These are phyloP conservation scores for Butyriboletus loyo DNA, from an alignment of 768 basidiomycete species.

Conservation along the genomic window DNA sequence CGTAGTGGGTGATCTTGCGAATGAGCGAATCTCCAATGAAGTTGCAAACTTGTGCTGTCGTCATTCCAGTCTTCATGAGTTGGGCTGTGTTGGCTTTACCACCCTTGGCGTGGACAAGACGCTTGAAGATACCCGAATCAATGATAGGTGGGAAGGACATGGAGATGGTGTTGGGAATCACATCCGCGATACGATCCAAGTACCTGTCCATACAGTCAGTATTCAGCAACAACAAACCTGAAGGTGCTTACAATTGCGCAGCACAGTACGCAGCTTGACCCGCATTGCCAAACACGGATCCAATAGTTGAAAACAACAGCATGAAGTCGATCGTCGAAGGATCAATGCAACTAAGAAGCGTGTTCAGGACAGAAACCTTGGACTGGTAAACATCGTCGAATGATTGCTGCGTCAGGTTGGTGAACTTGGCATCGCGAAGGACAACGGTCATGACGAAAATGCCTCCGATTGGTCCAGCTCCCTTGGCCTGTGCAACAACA, in stretches of 20 bases:
- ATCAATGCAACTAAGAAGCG: constrained; percentile 14
- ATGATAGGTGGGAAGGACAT: constrained; percentile 35
- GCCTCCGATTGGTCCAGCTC: constrained; percentile 29
- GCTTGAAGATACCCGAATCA: constrained; percentile 35
- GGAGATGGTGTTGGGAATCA: constrained; percentile 31
- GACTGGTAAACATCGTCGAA: constrained; percentile 27
- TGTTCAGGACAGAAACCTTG: constrained; percentile 20
- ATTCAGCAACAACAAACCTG: not conserved
- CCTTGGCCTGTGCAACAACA: constrained; percentile 21
- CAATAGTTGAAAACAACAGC: constrained; percentile 34
- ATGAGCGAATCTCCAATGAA: constrained; percentile 30
- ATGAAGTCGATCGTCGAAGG: constrained; percentile 29
- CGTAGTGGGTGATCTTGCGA: constrained; percentile 30
- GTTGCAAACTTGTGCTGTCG: constrained; percentile 31
- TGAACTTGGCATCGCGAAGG: constrained; percentile 33
- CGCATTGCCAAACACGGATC: constrained; percentile 32
- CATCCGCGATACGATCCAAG: constrained; percentile 31
- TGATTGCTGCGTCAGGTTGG: constrained; percentile 32
- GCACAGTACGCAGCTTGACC: constrained; percentile 25
- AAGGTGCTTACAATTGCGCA: constrained; percentile 16
- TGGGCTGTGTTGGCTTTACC: constrained; percentile 29
- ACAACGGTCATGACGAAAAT: constrained; percentile 35
- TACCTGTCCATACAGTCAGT: constrained; percentile 18
- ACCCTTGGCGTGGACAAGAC: constrained; percentile 26
- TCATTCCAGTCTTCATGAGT: constrained; percentile 32